Evolutionary conservation across 108 stramenopile species (phyloP), one percentile per base, ranked within the genome.

Genomic region (Aurantiochytrium sp.): DNA sequence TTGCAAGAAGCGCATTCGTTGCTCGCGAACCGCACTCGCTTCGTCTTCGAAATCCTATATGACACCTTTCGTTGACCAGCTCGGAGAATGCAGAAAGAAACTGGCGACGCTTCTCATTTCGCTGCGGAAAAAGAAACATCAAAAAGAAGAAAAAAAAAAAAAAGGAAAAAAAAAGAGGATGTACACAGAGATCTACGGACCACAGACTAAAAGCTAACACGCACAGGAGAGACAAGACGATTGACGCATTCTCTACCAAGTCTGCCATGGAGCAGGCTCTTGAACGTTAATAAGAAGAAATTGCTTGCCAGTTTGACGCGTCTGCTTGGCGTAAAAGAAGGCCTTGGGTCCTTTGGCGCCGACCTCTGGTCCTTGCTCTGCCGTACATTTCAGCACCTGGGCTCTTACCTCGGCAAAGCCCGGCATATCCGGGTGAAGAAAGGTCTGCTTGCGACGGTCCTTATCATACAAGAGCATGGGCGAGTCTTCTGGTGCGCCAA

Each of bases 381-480:
- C 64, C 14, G 42, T 16, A 10, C 35, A 69, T 18, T 21, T 83
- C 12, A 53, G 51, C 44, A 83, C 76, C 51, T n/a, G 25, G 12
- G 19, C 3, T 23, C 76, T 1, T 2, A 83, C 25, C 45, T 47
- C 76, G 28, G 44, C 76, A 23, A 25, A 83, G 51, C 49, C 76
- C 16, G 76, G 76, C 49, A 53, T 83, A 45, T 47, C 45, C n/a
- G 49, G 45, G 51, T 83, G 76, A 83, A 83, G 44, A 53, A 53
- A 83, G 12, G 76, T 83, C 76, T 21, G n/a, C 28, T 83, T 47
- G 25, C 49, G 51, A 53, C 76, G 76, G 49, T 83, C 51, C 23
- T 83, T 53, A 53, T 83, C 51, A 83, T 83, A 83, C 45, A 53
- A 18, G 51, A 83, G 76, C 76, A 83, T 83, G 6, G 76, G 76